These are phyloP conservation scores for Leucaena leucocephala DNA, from an alignment of 306 rosid species.

Conservation along the genomic window DNA sequence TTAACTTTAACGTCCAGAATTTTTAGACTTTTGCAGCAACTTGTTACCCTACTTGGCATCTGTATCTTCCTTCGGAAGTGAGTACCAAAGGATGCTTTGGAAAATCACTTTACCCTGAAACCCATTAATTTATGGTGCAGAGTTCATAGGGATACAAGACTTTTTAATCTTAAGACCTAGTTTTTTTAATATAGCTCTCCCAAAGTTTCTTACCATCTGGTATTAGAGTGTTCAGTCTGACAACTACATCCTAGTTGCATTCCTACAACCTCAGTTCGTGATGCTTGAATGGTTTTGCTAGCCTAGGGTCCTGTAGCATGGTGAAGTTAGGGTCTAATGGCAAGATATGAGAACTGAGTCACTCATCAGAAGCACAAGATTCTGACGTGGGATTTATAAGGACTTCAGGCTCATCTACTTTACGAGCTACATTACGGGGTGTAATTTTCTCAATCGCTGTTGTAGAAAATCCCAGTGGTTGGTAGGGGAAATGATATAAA, in stretches of 20 bases:
- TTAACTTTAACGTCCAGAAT: background rate
- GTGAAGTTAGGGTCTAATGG: background rate
- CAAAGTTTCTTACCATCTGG: background rate
- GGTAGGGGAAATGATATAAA: background rate
- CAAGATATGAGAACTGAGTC: background rate
- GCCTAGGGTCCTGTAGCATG: background rate
- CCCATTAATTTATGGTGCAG: background rate
- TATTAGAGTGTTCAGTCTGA: background rate
- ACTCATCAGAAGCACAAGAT: background rate
- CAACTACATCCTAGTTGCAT: background rate
- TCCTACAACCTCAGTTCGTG: background rate
- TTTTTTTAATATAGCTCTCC: background rate
- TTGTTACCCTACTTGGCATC: background rate
- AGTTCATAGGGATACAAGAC: background rate
- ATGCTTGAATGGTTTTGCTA: background rate
- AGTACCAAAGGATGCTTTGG: background rate
- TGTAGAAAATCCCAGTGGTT: background rate
- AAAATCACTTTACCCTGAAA: background rate
- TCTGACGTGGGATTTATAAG: background rate
- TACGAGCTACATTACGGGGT: background rate
- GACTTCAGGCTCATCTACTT: background rate
- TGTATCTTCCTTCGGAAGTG: background rate
- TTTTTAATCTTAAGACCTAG: background rate
- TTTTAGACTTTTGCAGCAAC: background rate
- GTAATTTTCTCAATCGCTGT: background rate